A percentile compares a stretch with the other conserved stretches of the same genome.
phyloP scores from a whole-genome alignment of 257 asterid species.

The Lantana camara region DNA sequence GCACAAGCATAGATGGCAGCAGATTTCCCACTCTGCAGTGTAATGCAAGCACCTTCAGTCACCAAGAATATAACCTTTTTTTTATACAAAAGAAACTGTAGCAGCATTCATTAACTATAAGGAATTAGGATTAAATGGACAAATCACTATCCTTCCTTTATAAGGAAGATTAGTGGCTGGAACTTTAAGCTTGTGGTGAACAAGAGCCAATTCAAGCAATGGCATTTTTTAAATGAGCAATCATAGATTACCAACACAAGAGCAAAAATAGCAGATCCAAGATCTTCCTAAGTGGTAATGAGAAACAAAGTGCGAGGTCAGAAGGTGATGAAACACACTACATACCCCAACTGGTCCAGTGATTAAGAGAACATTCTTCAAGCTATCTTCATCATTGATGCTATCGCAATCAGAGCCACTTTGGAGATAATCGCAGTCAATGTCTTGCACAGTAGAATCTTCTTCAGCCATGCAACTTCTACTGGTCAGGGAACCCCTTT shows the following conservation, averaged over 20 bases:
- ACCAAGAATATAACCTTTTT: slow-evolving; percentile 9
- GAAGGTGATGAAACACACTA: slow-evolving; percentile 21
- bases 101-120: slow-evolving; percentile 7
- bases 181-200: slow-evolving; percentile 17
- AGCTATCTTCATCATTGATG: slow-evolving; percentile 51
- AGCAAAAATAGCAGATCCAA: slow-evolving; percentile 14
- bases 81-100: not conserved
- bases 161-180: not conserved
- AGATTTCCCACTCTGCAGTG: slow-evolving; percentile 90
- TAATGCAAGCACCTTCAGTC: slow-evolving; percentile 30
- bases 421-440: slow-evolving; percentile 46
- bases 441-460: slow-evolving; percentile 34
- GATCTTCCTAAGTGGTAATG: slow-evolving; percentile 20
- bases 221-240: not conserved
- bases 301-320: slow-evolving; percentile 12
- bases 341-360: slow-evolving; percentile 99
- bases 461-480: slow-evolving; percentile 42
- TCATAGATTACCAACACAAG: not conserved
- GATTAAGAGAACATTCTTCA: slow-evolving; percentile 87
- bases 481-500: slow-evolving; percentile 49
- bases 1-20: slow-evolving; percentile 99
- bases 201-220: slow-evolving; percentile 5
- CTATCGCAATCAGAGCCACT: slow-evolving; percentile 63
- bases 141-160: not conserved
- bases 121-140: slow-evolving; percentile 16